A percentile compares a stretch with the other conserved stretches of the same genome.
These are phyloP conservation scores for Trichoderma semiorbis DNA, from an alignment of 2,329 filamentous ascomycete species.

Conservation along the genomic window DNA sequence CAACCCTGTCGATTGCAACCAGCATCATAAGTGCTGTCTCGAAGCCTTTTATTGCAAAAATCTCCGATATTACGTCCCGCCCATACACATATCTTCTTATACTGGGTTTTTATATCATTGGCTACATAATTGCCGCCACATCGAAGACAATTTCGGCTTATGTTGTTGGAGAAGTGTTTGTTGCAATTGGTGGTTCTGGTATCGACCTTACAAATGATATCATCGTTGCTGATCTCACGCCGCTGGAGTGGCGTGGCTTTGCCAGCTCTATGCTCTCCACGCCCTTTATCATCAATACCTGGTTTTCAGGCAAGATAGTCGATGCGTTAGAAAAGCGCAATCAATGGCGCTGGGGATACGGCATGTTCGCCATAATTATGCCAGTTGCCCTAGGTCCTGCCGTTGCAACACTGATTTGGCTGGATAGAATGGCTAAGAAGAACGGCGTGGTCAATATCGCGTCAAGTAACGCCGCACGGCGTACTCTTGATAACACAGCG, in stretches of 20 bases:
- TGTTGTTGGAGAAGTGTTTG: constrained; percentile 54
- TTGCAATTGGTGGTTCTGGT: constrained; percentile 56
- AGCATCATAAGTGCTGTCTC: constrained; percentile 47
- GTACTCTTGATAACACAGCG: constrained; percentile 20
- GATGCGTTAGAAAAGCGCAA: constrained; percentile 32
- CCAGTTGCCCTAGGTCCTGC: constrained; percentile 54
- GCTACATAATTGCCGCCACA: constrained; percentile 56
- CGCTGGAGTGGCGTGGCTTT: constrained; percentile 39
- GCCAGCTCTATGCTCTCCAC: constrained; percentile 28
- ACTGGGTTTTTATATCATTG: constrained; percentile 51
- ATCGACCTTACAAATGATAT: constrained; percentile 60
- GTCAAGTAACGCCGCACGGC: constrained; percentile 36
- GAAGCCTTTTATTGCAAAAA: constrained; percentile 59
- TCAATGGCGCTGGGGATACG: constrained; percentile 45
- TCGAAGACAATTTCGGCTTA: constrained; percentile 51
- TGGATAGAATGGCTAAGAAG: constrained; percentile 55
- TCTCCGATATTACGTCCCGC: constrained; percentile 59
- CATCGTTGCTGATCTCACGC: constrained; percentile 61
- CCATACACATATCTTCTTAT: constrained; percentile 58
- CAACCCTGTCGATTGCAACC: constrained; percentile 30
- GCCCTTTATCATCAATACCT: constrained; percentile 37
- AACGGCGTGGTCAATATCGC: constrained; percentile 42
- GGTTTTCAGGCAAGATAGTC: constrained; percentile 40
- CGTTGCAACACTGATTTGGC: constrained; percentile 49
- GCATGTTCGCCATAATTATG: constrained; percentile 58